These are phyloP conservation scores for Plectosphaerella sp. DNA, from an alignment of 2,329 filamentous ascomycete genomes.

Conservation along the genomic window DNA sequence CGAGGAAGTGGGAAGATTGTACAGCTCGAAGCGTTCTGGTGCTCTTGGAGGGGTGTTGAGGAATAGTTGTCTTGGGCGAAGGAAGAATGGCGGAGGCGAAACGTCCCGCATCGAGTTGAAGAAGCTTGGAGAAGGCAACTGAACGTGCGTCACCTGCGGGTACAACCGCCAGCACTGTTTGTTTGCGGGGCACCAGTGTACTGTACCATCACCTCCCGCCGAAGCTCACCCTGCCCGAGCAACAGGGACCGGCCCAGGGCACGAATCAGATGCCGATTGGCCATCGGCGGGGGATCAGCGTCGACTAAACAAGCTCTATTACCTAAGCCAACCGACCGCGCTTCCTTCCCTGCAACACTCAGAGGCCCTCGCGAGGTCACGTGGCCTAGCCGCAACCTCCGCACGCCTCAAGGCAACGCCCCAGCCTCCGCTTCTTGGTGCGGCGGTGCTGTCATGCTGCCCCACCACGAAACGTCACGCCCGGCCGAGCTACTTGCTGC, in stretches of 20 bases:
- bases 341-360: not conserved
- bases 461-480: slow-evolving; percentile 28
- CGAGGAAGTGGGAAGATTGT: not conserved
- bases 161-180: not conserved
- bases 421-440: not conserved
- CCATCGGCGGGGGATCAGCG: slow-evolving; percentile 1
- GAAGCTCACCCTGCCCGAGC: not conserved
- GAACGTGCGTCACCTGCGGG: not conserved
- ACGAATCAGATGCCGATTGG: slow-evolving; percentile 4
- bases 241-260: slow-evolving; percentile 9
- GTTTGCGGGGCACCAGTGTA: slow-evolving; percentile 13
- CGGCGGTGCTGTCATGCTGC: slow-evolving; percentile 12
- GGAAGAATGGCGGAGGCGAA: not conserved
- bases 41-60: slow-evolving; percentile 10
- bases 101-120: slow-evolving; percentile 1
- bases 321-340: not conserved
- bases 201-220: slow-evolving; percentile 8
- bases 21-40: slow-evolving; percentile 12
- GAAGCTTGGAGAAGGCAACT: slow-evolving; percentile 13
- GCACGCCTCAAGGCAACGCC: not conserved
- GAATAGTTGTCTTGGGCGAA: slow-evolving; percentile 15
- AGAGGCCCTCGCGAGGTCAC: not conserved
- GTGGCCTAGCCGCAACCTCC: not conserved
- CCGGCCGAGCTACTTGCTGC: slow-evolving; percentile 16
- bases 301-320: not conserved